A percentile compares a stretch with the other conserved stretches of the same genome.
Evolutionary conservation across 2,329 filamentous ascomycete species (phyloP).

Genomic region (Davidsoniella eucalypti): DNA sequence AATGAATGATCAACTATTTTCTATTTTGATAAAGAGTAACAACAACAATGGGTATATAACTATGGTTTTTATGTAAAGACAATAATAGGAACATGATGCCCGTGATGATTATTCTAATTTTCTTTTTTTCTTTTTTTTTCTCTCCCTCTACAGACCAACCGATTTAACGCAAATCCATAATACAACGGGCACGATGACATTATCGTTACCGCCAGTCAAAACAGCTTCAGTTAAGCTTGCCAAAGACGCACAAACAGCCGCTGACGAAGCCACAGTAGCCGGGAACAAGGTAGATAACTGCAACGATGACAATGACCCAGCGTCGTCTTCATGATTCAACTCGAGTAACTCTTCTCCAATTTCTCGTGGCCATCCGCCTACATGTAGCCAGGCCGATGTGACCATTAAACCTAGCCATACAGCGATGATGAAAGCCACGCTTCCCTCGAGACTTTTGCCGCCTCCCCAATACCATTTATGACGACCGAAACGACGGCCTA

Average conservation of each 20-base stretch:
- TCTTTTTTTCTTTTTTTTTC: background rate
- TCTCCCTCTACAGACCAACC: constrained; percentile 34
- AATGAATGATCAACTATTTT: no score
- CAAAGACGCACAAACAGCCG: constrained; percentile 48
- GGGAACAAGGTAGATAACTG: no score
- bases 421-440: constrained; percentile 61
- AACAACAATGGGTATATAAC: no score
- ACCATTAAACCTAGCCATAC: constrained; percentile 59
- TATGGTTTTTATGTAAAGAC: no score
- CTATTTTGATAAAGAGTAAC: no score
- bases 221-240: constrained; percentile 91
- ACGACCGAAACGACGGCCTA: constrained; percentile 72
- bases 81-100: no score
- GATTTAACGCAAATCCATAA: constrained; percentile 86
- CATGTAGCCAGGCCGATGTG: constrained; percentile 55
- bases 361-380: constrained; percentile 52
- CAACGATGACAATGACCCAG: constrained; percentile 20
- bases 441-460: constrained; percentile 86
- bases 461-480: constrained; percentile 94
- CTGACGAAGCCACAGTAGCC: background rate
- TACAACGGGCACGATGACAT: constrained; percentile 87
- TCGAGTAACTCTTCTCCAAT: constrained; percentile 32
- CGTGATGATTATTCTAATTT: no score
- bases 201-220: constrained; percentile 92
- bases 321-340: no score